Base-by-base conservation (phyloP, 2,329 filamentous ascomycete species). In the Stagonosporopsis cucurbitacearum region DNA sequence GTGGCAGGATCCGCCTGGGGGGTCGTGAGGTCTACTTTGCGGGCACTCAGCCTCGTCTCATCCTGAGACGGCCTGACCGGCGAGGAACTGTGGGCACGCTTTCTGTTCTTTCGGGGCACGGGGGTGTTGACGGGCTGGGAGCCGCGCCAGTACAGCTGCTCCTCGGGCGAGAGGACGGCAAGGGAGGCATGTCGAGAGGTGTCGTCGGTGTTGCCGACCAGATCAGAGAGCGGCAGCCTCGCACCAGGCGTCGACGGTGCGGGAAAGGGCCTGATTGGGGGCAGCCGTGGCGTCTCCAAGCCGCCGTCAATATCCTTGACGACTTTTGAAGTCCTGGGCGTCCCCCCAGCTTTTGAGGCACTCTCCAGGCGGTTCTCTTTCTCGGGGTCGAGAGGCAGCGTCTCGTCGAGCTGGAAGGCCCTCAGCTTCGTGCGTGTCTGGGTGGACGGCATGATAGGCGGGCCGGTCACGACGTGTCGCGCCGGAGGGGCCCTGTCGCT, bases 131-230 rank as follows among this genome's bases (percentile, higher is more conserved):
- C 69, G 6, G 77, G 77, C 59, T 78, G 79, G 12, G 79, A 79
- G 13, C 72, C 71, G 36, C 85, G 81, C 86, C 86, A 88, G 44
- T 81, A 79, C 40, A 88, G 78, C 65, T 85, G 82, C 59, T 88
- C 86, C 59, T 86, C 82, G 0, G 85, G 86, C 1, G 85, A 86
- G 17, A 77, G 69, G n/a, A 77, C 72, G 19, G 80, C 77, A 47
- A 77, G 77, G 23, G 77, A 75, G n/a, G 76, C 75, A 54, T 78
- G 77, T 62, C 78, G 80, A 33, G 80, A 77, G 9, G 79, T 79
- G 65, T 86, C 83, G 68, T 87, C 85, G 43, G 80, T 80, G 67
- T 86, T 85, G 59, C 84, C 84, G 41, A 88, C 84, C 28, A 88
- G 75, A 58, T 87, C 85, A 28, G 84, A 83, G 12, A 88, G 74